phyloP scores from a whole-genome alignment of 2,329 filamentous ascomycete species.

The Cephalotrichum gorgonifer region DNA sequence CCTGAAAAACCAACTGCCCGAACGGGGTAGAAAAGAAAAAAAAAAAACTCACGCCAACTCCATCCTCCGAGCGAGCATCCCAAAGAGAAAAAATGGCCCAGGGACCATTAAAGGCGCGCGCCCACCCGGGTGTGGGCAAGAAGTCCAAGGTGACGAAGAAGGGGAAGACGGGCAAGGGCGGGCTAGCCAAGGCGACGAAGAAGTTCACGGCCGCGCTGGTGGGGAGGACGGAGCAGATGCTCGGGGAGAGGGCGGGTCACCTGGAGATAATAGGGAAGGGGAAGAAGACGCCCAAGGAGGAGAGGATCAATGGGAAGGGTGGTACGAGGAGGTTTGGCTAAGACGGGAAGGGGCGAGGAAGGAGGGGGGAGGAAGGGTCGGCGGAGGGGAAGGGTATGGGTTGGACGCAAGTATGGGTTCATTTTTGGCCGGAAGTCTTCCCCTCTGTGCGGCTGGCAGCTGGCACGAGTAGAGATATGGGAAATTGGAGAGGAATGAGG shows the following conservation, averaged over 20 bases:
- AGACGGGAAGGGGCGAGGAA: slow-evolving; percentile 8
- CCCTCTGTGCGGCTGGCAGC: too few species aligned
- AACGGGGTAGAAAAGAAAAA: neutral
- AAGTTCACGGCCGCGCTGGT: slow-evolving; percentile 45
- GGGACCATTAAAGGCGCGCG: slow-evolving; percentile 34
- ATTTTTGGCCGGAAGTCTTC: too few species aligned
- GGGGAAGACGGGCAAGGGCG: slow-evolving; percentile 26
- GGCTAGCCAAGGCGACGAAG: slow-evolving; percentile 39
- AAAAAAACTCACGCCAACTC: neutral
- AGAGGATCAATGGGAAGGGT: slow-evolving; percentile 22
- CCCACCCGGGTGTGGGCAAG: slow-evolving; percentile 26
- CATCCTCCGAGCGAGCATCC: too few species aligned
- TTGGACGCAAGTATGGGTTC: too few species aligned
- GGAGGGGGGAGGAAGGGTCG: neutral
- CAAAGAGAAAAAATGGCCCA: slow-evolving; percentile 36
- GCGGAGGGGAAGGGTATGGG: neutral
- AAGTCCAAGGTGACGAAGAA: slow-evolving; percentile 22
- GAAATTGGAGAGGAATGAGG: too few species aligned
- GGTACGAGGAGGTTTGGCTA: slow-evolving; percentile 47
- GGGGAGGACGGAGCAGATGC: slow-evolving; percentile 43
- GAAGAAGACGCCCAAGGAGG: slow-evolving; percentile 31
- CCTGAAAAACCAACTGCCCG: neutral
- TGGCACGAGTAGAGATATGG: too few species aligned
- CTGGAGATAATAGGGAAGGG: slow-evolving; percentile 49
- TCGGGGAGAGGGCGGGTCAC: slow-evolving; percentile 49